Evolutionary conservation across 2,329 filamentous ascomycete genomes (phyloP).

Genomic region (Trichoderma sp.): DNA sequence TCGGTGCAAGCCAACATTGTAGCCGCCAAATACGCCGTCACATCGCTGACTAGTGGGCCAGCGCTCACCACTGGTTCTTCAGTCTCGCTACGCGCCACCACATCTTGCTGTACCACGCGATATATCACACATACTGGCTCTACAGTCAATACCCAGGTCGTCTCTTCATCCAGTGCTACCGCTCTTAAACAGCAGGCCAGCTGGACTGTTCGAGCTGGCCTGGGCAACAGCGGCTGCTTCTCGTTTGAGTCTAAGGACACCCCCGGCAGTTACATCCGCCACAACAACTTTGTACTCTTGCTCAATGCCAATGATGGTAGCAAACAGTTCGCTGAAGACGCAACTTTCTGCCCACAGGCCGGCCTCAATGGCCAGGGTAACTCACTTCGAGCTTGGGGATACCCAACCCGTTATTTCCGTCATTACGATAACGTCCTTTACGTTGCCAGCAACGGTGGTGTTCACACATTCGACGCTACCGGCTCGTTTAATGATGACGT

Average conservation of each 20-base stretch:
- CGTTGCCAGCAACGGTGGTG: background rate
- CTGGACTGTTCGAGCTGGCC: background rate
- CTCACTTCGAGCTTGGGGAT: constrained; percentile 3
- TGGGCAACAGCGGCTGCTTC: background rate
- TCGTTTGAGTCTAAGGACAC: constrained; percentile 5
- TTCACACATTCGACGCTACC: background rate
- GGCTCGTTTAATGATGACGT: constrained; percentile 2
- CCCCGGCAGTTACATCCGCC: background rate
- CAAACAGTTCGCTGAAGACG: background rate
- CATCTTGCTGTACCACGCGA: background rate
- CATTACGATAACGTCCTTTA: background rate
- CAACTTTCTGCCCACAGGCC: background rate
- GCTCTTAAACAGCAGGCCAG: background rate
- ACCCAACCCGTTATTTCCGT: background rate
- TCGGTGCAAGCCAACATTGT: constrained; percentile 10
- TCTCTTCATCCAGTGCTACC: background rate
- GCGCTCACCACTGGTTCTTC: background rate
- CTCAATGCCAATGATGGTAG: constrained; percentile 1
- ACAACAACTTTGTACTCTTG: background rate
- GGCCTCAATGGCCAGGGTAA: constrained; percentile 1
- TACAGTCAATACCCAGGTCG: constrained; percentile 7
- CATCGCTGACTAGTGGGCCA: background rate
- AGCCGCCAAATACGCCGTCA: background rate
- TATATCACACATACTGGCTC: background rate
- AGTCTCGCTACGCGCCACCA: constrained; percentile 1